Evolutionary conservation across 1,139 yeast genomes (phyloP).

Genomic region (Torulaspora pretoriensis): DNA sequence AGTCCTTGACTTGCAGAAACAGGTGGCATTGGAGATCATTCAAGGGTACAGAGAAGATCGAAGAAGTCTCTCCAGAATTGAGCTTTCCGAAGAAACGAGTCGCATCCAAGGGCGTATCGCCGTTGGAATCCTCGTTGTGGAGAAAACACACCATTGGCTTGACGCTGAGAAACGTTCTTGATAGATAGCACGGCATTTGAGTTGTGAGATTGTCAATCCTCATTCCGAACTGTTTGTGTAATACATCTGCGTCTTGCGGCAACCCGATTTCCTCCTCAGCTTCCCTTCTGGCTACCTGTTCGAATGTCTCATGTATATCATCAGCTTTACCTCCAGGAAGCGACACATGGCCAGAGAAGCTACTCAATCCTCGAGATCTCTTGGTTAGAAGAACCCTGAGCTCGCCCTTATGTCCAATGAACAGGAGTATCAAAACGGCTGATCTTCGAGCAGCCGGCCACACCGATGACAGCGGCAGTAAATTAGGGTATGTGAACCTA

Average conservation of each 20-base stretch:
- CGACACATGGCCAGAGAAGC: conserved; percentile 84
- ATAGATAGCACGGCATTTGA: conserved; percentile 64
- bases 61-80: conserved; percentile 70
- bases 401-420: conserved; percentile 69
- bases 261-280: conserved; percentile 84
- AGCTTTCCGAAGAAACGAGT: conserved; percentile 36
- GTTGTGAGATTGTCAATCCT: conserved; percentile 34
- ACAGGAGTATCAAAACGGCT: conserved; percentile 67
- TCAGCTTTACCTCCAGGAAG: conserved; percentile 90
- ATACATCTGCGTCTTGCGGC: conserved; percentile 45
- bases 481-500: conserved; percentile 19
- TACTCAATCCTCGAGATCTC: conserved; percentile 61
- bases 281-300: conserved; percentile 74
- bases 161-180: conserved; percentile 77
- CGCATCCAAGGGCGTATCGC: conserved; percentile 34
- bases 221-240: conserved; percentile 48
- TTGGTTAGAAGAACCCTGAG: conserved; percentile 72
- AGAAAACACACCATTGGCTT: conserved; percentile 76
- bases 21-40: conserved; percentile 47
- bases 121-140: conserved; percentile 32
- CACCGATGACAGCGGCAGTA: conserved; percentile 29
- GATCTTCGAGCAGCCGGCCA: conserved; percentile 55
- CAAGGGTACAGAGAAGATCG: conserved; percentile 65
- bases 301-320: conserved; percentile 56
- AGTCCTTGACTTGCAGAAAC: conserved; percentile 24